phyloP scores from a whole-genome alignment of 2,329 filamentous ascomycete genomes.

The Apiospora phragmitis region DNA sequence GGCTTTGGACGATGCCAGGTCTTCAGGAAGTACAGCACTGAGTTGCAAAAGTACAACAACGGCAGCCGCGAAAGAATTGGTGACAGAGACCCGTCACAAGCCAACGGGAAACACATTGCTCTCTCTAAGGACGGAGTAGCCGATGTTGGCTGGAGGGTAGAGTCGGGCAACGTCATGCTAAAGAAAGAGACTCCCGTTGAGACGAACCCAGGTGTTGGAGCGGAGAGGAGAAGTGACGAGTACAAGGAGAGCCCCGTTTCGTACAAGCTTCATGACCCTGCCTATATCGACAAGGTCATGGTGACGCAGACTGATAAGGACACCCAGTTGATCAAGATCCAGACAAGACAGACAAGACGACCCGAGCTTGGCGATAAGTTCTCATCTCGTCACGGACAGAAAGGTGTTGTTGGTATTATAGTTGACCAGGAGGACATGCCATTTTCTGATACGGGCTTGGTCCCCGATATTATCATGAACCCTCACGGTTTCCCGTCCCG shows the following conservation, averaged over 20 bases:
- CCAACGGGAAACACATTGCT: constrained; percentile 68
- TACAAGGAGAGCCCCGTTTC: constrained; percentile 69
- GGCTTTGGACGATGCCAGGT: constrained; percentile 97
- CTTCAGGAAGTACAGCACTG: constrained; percentile 90
- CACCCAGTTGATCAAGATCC: constrained; percentile 85
- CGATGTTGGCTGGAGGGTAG: constrained; percentile 78
- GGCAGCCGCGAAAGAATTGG: constrained; percentile 68
- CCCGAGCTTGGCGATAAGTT: constrained; percentile 98
- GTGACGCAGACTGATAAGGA: constrained; percentile 87
- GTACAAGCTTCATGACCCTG: constrained; percentile 81
- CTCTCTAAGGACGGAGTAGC: constrained; percentile 88
- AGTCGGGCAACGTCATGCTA: constrained; percentile 80
- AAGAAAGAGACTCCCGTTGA: constrained; percentile 87
- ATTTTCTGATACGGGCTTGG: constrained; percentile 86
- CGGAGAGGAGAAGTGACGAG: constrained; percentile 62
- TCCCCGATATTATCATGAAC: constrained; percentile 99
- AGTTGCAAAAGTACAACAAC: constrained; percentile 87
- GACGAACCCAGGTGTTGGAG: constrained; percentile 70
- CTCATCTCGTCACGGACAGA: constrained; percentile 96
- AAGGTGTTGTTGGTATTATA: constrained; percentile 96
- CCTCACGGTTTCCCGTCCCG: constrained; percentile 98
- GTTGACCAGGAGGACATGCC: constrained; percentile 97
- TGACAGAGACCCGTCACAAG: constrained; percentile 61
- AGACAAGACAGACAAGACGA: constrained; percentile 91
- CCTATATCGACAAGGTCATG: constrained; percentile 96